Base-by-base conservation (phyloP, 768 basidiomycete species). In the Lepiota venenata region DNA sequence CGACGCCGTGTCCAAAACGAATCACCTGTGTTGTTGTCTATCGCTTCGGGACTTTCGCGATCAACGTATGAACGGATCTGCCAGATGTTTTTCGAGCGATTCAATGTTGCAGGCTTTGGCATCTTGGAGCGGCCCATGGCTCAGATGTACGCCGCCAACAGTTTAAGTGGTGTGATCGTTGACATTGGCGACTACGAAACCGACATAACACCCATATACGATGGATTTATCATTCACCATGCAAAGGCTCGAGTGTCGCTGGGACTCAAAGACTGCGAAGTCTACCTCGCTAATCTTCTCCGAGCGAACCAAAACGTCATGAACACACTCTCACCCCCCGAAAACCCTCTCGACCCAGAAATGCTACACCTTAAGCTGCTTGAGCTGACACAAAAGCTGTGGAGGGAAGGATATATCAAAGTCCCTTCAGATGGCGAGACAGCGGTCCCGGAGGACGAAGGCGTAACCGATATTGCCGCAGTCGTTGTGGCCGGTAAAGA, bases 401-500 rank as follows among this genome's bases (percentile, higher is more conserved):
- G 80, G 76, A 67, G 68, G 40, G 85, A 83, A 2, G 87, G 83
- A 5, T 75, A 86, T 25, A 74, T 90, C 56, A 88, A 85, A 48
- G 83, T 90, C 7, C 85, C 88, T 5, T 84, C 87, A 16, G 82
- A 84, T 50, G 88, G 88, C 36, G 88, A 89, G 66, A 84, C 82
- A 2, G 81, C 78, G 6, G 48, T 71, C 35, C 73, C 73, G 14
- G 91, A 91, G 56, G 91, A 93, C 52, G 93, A 93, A 58, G 93
- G 91, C 3, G 74, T 92, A 21, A 91, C 89, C 15, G 91, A 96
- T 65, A 92, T 95, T 55, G 93, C 93, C 5, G 91, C 94, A 7
- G 84, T 91, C 43, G 76, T 96, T 41, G 89, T 93, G 29, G 90
- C 91, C 7, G 93, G 93, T n/a, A 90, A 88, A 64, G 93, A 94